phyloP scores from a whole-genome alignment of 108 stramenopile genomes.

The Seminavis robusta region DNA sequence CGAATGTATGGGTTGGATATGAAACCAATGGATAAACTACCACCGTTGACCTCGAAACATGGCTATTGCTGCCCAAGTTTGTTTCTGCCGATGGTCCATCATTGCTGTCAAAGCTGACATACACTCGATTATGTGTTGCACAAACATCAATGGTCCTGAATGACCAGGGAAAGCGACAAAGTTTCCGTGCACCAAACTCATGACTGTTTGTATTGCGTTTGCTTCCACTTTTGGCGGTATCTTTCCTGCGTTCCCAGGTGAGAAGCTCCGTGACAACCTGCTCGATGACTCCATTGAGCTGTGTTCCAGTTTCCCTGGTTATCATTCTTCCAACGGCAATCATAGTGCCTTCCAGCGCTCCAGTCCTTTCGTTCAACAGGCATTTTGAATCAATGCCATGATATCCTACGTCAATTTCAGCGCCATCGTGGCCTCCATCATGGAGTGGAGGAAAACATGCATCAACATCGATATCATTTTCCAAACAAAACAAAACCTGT shows the following conservation, averaged over 20 bases:
- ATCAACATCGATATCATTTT: neutral
- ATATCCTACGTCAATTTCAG: conserved; percentile 44
- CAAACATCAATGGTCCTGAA: conserved; percentile 42
- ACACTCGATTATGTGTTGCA: conserved; percentile 30
- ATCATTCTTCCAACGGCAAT: conserved; percentile 34
- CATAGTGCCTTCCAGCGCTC: no score
- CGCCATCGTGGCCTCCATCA: neutral
- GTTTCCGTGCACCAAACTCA: neutral
- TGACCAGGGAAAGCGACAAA: conserved; percentile 31
- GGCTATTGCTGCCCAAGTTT: no score
- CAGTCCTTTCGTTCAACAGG: neutral
- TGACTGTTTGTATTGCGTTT: no score
- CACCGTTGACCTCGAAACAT: no score
- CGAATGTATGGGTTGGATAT: no score
- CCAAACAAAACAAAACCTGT: neutral
- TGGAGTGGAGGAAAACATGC: conserved; percentile 32
- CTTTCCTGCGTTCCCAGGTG: no score
- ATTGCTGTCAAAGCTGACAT: conserved; percentile 12
- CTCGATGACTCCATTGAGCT: no score
- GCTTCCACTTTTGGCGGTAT: no score
- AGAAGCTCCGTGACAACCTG: no score
- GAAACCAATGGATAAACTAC: conserved; percentile 23
- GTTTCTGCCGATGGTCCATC: neutral
- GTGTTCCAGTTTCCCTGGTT: no score
- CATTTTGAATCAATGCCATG: conserved; percentile 34